phyloP scores from a whole-genome alignment of 1,284 basidiomycete species.

The Cutaneotrichosporon arboriforme region DNA sequence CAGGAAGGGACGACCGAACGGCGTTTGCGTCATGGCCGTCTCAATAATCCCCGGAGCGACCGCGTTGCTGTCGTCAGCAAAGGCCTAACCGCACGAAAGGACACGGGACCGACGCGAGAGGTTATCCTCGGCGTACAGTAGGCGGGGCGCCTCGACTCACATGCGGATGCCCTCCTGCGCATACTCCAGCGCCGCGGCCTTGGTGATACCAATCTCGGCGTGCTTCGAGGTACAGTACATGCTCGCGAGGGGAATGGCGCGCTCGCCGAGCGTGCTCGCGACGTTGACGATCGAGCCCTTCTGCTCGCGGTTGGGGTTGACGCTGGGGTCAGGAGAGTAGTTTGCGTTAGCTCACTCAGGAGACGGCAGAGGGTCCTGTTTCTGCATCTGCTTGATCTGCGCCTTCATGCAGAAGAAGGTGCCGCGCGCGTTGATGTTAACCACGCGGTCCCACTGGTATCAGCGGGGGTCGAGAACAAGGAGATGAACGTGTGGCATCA shows the following conservation, averaged over 20 bases:
- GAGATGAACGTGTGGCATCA: too few species aligned
- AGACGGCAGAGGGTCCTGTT: slow-evolving; percentile 6
- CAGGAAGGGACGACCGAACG: slow-evolving; percentile 17
- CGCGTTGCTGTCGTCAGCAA: slow-evolving; percentile 9
- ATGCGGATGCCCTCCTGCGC: slow-evolving; percentile 7
- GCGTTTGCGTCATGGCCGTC: slow-evolving; percentile 19
- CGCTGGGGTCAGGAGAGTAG: neutral
- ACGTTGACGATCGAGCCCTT: slow-evolving; percentile 20
- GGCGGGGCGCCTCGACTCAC: neutral
- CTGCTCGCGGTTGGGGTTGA: slow-evolving; percentile 10
- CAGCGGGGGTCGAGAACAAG: neutral
- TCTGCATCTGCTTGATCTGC: slow-evolving; percentile 13
- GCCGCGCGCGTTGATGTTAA: slow-evolving; percentile 6
- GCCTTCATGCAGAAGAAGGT: slow-evolving; percentile 15
- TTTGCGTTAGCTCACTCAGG: neutral
- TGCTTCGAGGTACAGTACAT: slow-evolving; percentile 11
- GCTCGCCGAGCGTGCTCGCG: slow-evolving; percentile 1
- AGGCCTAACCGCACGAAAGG: too few species aligned
- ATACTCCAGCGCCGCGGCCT: slow-evolving; percentile 13
- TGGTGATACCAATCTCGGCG: slow-evolving; percentile 15
- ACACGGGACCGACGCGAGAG: neutral
- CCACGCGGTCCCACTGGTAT: neutral
- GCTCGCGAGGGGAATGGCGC: neutral
- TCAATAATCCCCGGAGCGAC: slow-evolving; percentile 16
- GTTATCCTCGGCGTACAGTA: too few species aligned